Percentiles rank a stretch among this genome's conserved stretches.
These are phyloP conservation scores for Teratosphaeria epicoccoides DNA, from an alignment of 2,329 filamentous ascomycete species.

Conservation along the genomic window DNA sequence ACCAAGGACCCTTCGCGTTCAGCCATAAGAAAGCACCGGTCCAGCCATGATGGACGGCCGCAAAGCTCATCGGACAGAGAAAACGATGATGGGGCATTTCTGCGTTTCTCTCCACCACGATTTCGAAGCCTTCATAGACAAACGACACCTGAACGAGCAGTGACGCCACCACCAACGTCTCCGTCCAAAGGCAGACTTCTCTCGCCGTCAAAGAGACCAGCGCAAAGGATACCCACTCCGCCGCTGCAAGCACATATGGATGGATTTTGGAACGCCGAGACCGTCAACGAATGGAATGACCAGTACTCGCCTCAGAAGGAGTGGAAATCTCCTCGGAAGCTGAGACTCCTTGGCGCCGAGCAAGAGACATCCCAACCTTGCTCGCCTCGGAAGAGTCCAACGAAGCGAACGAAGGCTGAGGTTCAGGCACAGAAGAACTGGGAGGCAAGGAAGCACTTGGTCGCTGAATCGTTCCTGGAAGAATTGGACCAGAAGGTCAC, in stretches of 20 bases:
- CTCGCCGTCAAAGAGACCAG: conserved; percentile 38
- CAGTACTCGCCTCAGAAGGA: conserved; percentile 46
- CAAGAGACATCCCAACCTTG: conserved; percentile 17
- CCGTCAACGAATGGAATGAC: conserved; percentile 55
- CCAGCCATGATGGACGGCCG: neutral
- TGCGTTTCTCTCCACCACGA: conserved; percentile 18
- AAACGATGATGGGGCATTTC: conserved; percentile 14
- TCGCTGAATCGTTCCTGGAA: conserved; percentile 53
- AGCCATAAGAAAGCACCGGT: neutral
- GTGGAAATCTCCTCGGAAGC: conserved; percentile 30
- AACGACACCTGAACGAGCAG: conserved; percentile 9
- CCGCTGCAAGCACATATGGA: conserved; percentile 46
- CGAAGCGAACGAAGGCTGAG: conserved; percentile 21
- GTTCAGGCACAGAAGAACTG: conserved; percentile 49
- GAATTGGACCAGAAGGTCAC: conserved; percentile 62
- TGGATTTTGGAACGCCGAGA: conserved; percentile 49
- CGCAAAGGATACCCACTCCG: conserved; percentile 24
- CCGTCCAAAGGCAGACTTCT: conserved; percentile 33
- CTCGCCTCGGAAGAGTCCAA: conserved; percentile 31
- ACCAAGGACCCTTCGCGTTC: neutral
- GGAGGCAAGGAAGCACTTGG: conserved; percentile 47
- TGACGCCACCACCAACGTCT: conserved; percentile 32
- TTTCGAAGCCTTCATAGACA: conserved; percentile 9
- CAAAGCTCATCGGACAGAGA: conserved; percentile 22
- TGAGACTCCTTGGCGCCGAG: conserved; percentile 13